Evolutionary conservation across 768 basidiomycete genomes (phyloP).

Genomic region (Dentipellis sp.): DNA sequence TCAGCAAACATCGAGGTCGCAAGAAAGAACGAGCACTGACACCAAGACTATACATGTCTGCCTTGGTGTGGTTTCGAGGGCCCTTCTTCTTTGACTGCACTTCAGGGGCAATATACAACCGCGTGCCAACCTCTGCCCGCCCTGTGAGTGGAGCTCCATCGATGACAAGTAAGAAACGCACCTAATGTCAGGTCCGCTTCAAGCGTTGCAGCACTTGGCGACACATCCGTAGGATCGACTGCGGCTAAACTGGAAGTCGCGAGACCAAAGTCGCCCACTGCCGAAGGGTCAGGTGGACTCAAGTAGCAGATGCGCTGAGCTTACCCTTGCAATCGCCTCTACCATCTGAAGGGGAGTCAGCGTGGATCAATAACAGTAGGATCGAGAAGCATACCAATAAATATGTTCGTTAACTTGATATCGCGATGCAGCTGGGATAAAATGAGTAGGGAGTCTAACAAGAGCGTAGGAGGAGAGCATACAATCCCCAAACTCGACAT

Average conservation of each 20-base stretch:
- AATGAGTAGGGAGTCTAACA: conserved; percentile 3
- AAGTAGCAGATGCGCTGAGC: background rate
- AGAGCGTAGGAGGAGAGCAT: conserved; percentile 18
- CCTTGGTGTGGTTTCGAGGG: conserved; percentile 76
- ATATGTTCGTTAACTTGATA: conserved; percentile 90
- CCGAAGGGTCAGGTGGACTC: conserved; percentile 2
- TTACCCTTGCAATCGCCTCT: conserved; percentile 78
- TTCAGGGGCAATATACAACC: conserved; percentile 89
- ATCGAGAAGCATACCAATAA: conserved; percentile 62
- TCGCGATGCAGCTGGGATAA: conserved; percentile 60
- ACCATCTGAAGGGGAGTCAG: conserved; percentile 39
- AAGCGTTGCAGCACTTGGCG: conserved; percentile 30
- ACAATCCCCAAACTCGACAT: conserved; percentile 87
- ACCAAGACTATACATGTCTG: conserved; percentile 92
- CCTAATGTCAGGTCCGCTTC: conserved; percentile 74
- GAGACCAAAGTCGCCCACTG: conserved; percentile 90
- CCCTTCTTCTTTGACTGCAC: conserved; percentile 52
- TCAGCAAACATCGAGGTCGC: background rate
- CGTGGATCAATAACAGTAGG: background rate
- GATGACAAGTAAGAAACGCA: conserved; percentile 17
- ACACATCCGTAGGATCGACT: conserved; percentile 64
- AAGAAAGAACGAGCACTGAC: conserved; percentile 33
- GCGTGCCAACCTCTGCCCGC: conserved; percentile 73
- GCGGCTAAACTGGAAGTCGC: conserved; percentile 77
- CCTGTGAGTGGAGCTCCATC: background rate